Evolutionary conservation across 192 early-diverging fungal species (phyloP).

Genomic region (Polychytrium aggregatum): DNA sequence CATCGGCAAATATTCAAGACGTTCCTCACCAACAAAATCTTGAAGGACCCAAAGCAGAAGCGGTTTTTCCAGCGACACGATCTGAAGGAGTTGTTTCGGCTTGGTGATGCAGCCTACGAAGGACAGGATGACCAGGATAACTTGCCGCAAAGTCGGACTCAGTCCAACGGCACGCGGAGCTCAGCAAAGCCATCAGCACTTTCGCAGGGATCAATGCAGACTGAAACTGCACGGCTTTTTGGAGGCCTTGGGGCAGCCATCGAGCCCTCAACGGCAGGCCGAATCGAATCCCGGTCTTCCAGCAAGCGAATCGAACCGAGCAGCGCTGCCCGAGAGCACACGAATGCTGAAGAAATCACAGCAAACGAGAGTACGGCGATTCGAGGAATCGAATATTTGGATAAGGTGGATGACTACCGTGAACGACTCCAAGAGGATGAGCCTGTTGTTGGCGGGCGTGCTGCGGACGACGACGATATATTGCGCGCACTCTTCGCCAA

Average conservation of each 20-base stretch:
- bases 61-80: constrained; percentile 83
- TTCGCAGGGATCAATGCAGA: too few species aligned
- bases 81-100: constrained; percentile 76
- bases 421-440: background rate
- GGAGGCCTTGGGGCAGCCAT: too few species aligned
- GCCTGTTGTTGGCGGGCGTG: background rate
- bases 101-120: too few species aligned
- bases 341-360: background rate
- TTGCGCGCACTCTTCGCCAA: constrained; percentile 69
- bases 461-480: constrained; percentile 56
- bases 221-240: too few species aligned
- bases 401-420: constrained; percentile 20
- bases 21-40: constrained; percentile 91
- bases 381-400: constrained; percentile 10
- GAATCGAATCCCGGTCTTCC: too few species aligned
- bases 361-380: constrained; percentile 3
- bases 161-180: too few species aligned
- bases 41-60: constrained; percentile 74
- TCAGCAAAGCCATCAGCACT: too few species aligned
- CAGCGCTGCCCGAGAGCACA: too few species aligned
- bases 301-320: too few species aligned
- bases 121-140: too few species aligned
- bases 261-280: too few species aligned
- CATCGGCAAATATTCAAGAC: constrained; percentile 97
- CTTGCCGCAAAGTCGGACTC: too few species aligned